Base-by-base conservation (phyloP, 176 grass and related monocot species). In the Aegilops speltoides region DNA sequence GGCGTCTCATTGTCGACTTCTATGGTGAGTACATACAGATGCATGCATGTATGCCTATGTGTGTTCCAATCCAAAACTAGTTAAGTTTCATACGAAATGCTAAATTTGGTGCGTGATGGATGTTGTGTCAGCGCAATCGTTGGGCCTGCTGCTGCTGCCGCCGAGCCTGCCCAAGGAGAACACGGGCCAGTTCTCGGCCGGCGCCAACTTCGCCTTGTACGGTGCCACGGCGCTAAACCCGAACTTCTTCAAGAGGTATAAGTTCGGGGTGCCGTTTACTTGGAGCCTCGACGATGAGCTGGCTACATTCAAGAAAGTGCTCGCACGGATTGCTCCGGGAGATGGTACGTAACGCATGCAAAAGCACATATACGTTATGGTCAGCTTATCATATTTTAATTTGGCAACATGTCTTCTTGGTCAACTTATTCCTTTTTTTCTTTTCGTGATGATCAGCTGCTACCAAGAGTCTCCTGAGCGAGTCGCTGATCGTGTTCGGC, bases 121-220 rank as follows among this genome's bases (percentile, higher is more conserved):
- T 23, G 22, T 45, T 87, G 0, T 22, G 56, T 9, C 90, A 97
- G 95, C 90, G 13, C 48, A 94, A 86, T 83, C 90, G 32, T 76
- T 97, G 23, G 67, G 71, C 32, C 57, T 89, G 52, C 84, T 90
- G 0, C n/a, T 94, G 11, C 0, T 91, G 22, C 86, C 83, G 7
- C 88, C 92, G 20, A 91, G 67, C 65, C 64, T 89, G 3, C 86
- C 84, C 2, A 82, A 87, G 25, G 64, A 84, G 68, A 64, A 40
- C 6, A 13, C 67, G 6, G 81, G 82, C 62, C 46, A 89, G 34
- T 97, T 91, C 68, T 63, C 40, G 2, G 38, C 28, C 15, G 92
- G 95, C 8, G 90, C 88, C 6, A 97, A 97, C 84, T 94, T 94
- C 48, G 88, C 92, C 0, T 71, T 94, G 40, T 71, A n/a, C 1